phyloP scores from a whole-genome alignment of 192 early-diverging fungal species.

The Piromyces sp. region DNA sequence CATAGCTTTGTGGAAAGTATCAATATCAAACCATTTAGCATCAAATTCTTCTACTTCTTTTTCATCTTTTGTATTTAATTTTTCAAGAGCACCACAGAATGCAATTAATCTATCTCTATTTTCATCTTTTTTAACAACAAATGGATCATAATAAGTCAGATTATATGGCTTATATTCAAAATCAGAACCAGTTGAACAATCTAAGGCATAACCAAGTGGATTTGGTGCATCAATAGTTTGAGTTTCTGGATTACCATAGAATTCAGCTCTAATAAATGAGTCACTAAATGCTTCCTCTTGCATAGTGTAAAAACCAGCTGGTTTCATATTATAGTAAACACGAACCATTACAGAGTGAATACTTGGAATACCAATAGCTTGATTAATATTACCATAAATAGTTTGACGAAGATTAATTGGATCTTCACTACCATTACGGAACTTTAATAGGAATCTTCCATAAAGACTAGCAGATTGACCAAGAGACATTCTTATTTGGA shows the following conservation, averaged over 20 bases:
- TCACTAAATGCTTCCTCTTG: background rate
- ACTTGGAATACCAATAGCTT: background rate
- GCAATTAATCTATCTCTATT: background rate
- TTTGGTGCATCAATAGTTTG: background rate
- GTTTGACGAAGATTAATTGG: background rate
- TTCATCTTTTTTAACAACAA: background rate
- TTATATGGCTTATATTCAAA: background rate
- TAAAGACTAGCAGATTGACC: background rate
- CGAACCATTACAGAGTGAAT: background rate
- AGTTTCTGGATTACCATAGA: background rate
- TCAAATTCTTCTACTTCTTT: background rate
- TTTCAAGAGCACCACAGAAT: background rate
- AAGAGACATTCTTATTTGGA: background rate
- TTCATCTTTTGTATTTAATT: background rate
- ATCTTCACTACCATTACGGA: background rate
- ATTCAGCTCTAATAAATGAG: background rate
- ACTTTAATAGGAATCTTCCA: background rate
- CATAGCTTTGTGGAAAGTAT: background rate
- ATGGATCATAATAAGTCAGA: background rate
- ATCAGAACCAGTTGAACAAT: background rate
- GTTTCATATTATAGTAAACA: background rate
- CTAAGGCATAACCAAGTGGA: background rate
- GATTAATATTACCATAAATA: background rate
- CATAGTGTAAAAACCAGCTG: background rate
- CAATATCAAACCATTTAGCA: background rate